These are phyloP conservation scores for Neurospora sp. DNA, from an alignment of 495 filamentous ascomycete genomes.

Conservation along the genomic window DNA sequence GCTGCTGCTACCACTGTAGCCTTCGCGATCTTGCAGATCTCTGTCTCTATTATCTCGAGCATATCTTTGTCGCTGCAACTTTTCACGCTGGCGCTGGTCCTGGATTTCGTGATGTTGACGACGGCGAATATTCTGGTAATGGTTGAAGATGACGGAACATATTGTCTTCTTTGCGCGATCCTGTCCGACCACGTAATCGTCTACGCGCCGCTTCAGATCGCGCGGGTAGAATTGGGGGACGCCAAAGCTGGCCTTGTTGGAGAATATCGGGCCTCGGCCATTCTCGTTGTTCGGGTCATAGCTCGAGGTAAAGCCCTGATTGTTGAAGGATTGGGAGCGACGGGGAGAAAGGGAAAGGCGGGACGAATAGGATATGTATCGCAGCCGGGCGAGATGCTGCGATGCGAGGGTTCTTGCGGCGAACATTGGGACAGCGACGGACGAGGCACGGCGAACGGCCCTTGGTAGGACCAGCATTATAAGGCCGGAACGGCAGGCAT, in stretches of 20 bases:
- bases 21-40: slow-evolving; percentile 3
- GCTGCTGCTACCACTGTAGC: slow-evolving; percentile 23
- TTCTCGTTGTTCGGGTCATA: slow-evolving; percentile 60
- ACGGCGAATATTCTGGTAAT: slow-evolving; percentile 83
- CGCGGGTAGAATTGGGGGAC: slow-evolving; percentile 69
- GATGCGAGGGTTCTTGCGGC: slow-evolving; percentile 15
- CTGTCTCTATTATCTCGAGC: slow-evolving; percentile 33
- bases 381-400: slow-evolving; percentile 5
- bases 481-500: slow-evolving; percentile 2
- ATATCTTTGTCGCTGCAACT: slow-evolving; percentile 34
- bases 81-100: slow-evolving; percentile 51
- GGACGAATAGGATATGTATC: slow-evolving; percentile 21
- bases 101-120: slow-evolving; percentile 69
- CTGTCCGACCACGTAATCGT: slow-evolving; percentile 94
- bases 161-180: slow-evolving; percentile 93
- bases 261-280: slow-evolving; percentile 40
- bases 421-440: neutral
- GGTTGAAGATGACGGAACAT: slow-evolving; percentile 91
- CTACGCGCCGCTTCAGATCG: slow-evolving; percentile 79
- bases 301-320: slow-evolving; percentile 50
- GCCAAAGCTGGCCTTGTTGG: slow-evolving; percentile 39
- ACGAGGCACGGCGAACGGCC: neutral
- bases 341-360: slow-evolving; percentile 18
- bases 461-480: slow-evolving; percentile 28
- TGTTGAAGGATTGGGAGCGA: slow-evolving; percentile 30